phyloP scores from a whole-genome alignment of 345 rosid genomes.

The Dipteronia dyeriana region DNA sequence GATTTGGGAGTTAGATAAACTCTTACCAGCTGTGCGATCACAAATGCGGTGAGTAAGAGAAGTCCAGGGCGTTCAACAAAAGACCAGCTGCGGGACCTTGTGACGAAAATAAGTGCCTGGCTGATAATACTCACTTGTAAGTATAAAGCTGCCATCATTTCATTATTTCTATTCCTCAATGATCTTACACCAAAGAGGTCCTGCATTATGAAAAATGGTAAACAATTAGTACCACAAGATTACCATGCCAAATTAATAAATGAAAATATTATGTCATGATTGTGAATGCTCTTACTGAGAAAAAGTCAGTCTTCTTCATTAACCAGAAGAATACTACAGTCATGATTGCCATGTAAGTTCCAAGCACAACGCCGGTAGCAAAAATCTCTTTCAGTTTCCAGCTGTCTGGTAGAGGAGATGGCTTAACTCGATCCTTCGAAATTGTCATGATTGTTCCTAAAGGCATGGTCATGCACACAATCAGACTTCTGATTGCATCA shows the following conservation, averaged over 20 bases:
- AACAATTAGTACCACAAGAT: slow-evolving; percentile 9
- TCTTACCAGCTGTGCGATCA: slow-evolving; percentile 76
- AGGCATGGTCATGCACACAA: neutral
- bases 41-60: slow-evolving; percentile 58
- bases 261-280: neutral
- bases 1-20: neutral
- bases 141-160: slow-evolving; percentile 84
- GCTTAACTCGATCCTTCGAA: slow-evolving; percentile 83
- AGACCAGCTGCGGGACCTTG: slow-evolving; percentile 92
- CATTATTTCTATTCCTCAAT: slow-evolving; percentile 23
- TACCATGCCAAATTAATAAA: neutral
- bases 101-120: slow-evolving; percentile 88
- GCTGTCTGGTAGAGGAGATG: slow-evolving; percentile 88
- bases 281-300: slow-evolving; percentile 49
- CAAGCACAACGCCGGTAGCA: slow-evolving; percentile 76
- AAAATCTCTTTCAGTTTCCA: slow-evolving; percentile 91
- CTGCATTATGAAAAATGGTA: slow-evolving; percentile 34
- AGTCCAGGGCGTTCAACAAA: slow-evolving; percentile 75
- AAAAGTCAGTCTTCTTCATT: slow-evolving; percentile 69
- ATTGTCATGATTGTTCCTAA: slow-evolving; percentile 92
- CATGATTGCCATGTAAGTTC: slow-evolving; percentile 84
- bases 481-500: slow-evolving; percentile 13
- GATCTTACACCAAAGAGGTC: slow-evolving; percentile 57
- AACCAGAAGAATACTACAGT: slow-evolving; percentile 84
- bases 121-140: slow-evolving; percentile 89